These are phyloP conservation scores for Xerocomellus amylosporus DNA, from an alignment of 768 basidiomycete species.

Conservation along the genomic window DNA sequence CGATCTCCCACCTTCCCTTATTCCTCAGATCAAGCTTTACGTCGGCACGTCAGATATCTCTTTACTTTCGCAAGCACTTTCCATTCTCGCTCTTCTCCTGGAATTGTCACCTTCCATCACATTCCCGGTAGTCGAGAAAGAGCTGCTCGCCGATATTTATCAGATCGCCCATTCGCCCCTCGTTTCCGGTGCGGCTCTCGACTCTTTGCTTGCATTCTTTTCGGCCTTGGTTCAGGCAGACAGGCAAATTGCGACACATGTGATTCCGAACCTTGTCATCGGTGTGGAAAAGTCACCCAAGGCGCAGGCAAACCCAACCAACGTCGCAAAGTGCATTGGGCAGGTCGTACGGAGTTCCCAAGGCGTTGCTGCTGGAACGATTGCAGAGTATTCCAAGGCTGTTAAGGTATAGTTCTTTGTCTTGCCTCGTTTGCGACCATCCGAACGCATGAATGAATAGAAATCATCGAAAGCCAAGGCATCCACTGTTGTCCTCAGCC, in stretches of 20 bases:
- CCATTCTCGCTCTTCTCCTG: conserved; percentile 64
- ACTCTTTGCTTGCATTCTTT: conserved; percentile 82
- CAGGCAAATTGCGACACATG: conserved; percentile 73
- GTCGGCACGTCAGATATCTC: conserved; percentile 75
- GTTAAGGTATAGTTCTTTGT: conserved; percentile 54
- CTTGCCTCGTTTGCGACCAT: background rate
- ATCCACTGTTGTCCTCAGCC: conserved; percentile 71
- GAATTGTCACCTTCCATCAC: conserved; percentile 62
- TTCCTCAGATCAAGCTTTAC: conserved; percentile 74
- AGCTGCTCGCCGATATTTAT: conserved; percentile 64
- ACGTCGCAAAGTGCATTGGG: conserved; percentile 84
- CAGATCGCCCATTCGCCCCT: conserved; percentile 74
- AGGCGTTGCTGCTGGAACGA: conserved; percentile 73
- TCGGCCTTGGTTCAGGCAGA: conserved; percentile 80
- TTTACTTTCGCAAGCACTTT: conserved; percentile 69
- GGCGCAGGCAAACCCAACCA: conserved; percentile 52
- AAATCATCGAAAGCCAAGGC: conserved; percentile 61
- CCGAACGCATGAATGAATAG: conserved; percentile 26
- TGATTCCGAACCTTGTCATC: conserved; percentile 73
- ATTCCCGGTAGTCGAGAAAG: conserved; percentile 76
- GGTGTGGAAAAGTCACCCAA: conserved; percentile 63
- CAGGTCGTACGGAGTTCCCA: conserved; percentile 73
- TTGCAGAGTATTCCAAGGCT: conserved; percentile 80
- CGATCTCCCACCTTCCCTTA: conserved; percentile 57
- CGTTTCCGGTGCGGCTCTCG: conserved; percentile 72